Evolutionary conservation across 306 rosid species (phyloP).

Genomic region (Dryas drummondii): DNA sequence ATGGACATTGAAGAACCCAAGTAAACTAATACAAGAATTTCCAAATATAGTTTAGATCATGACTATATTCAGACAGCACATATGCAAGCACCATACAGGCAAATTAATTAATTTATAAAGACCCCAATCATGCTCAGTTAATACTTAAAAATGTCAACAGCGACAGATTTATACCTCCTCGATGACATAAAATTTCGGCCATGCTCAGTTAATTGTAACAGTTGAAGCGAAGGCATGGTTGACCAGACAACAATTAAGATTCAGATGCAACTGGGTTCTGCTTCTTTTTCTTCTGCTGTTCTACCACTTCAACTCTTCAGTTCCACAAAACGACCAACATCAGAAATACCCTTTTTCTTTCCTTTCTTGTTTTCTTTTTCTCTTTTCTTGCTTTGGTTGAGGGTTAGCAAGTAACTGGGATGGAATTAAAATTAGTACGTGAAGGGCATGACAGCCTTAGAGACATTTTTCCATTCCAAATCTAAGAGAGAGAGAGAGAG

Average conservation of each 20-base stretch:
- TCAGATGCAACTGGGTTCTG: neutral
- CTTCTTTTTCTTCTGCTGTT: neutral
- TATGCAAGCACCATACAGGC: neutral
- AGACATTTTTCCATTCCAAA: neutral
- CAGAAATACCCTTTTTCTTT: neutral
- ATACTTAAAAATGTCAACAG: neutral
- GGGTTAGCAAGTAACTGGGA: neutral
- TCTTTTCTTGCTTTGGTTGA: neutral
- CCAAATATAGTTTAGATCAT: neutral
- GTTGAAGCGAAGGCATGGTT: conserved; percentile 86
- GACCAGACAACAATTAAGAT: conserved; percentile 5
- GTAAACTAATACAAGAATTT: neutral
- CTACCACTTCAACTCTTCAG: neutral
- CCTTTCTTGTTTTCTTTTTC: neutral
- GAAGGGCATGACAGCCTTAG: neutral
- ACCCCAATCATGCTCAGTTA: neutral
- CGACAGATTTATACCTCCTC: conserved; percentile 56
- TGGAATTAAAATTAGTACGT: neutral
- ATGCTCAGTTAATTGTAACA: conserved; percentile 77
- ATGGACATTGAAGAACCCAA: neutral
- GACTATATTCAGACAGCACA: neutral
- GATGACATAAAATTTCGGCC: conserved; percentile 79
- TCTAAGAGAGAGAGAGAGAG: neutral
- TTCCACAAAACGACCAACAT: neutral
- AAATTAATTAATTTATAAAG: neutral